Conservation (phyloP, 305 asterid species). For the Petunia hybrid region DNA sequence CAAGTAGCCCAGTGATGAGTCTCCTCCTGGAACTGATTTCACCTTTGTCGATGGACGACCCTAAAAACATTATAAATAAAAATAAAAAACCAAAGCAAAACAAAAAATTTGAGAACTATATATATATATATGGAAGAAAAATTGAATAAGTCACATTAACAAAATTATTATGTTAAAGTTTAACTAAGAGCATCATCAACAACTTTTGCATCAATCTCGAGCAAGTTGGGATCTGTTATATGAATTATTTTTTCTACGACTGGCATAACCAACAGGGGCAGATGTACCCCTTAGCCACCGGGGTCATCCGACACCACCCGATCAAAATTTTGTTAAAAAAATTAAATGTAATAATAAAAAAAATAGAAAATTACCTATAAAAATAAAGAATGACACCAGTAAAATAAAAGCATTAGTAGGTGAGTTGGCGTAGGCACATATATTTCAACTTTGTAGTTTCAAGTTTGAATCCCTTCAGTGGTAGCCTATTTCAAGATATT, state of each 20-base stretch:
- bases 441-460: too few relatives aligned
- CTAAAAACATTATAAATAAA: constrained; percentile 25
- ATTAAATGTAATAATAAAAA: too few relatives aligned
- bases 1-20: constrained; percentile 62
- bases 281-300: too few relatives aligned
- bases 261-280: too few relatives aligned
- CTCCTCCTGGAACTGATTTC: constrained; percentile 61
- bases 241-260: neutral
- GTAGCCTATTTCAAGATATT: too few relatives aligned
- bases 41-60: constrained; percentile 64
- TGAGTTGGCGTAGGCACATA: too few relatives aligned
- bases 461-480: too few relatives aligned
- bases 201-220: neutral
- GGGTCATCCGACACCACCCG: too few relatives aligned
- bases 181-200: neutral
- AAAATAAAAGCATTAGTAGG: too few relatives aligned
- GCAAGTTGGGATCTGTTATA: neutral
- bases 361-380: too few relatives aligned
- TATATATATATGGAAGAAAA: neutral
- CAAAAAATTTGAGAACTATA: neutral
- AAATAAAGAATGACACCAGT: too few relatives aligned
- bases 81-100: neutral
- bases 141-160: neutral
- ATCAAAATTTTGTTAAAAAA: too few relatives aligned
- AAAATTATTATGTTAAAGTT: neutral